phyloP scores from a whole-genome alignment of 805 yeast species.

The Hyphopichia homilentoma region DNA sequence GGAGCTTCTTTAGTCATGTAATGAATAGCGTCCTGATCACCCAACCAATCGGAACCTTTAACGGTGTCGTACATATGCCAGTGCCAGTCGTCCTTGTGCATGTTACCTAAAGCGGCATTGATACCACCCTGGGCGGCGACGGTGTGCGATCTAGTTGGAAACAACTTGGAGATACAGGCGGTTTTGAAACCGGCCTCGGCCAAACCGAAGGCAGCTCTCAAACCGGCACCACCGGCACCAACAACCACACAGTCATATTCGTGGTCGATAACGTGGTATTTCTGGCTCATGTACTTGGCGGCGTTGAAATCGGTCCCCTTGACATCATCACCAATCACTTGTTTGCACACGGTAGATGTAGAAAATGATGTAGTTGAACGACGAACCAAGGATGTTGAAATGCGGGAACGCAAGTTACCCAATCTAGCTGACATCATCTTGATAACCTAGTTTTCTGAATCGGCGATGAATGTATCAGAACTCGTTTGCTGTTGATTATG shows the following conservation, averaged over 20 bases:
- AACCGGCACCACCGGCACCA: conserved; percentile 99
- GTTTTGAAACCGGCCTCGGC: conserved; percentile 97
- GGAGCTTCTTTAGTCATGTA: conserved; percentile 99
- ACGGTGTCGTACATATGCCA: conserved; percentile 99
- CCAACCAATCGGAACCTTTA: conserved; percentile 98
- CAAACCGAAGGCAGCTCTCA: conserved; percentile 96
- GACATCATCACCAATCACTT: conserved; percentile 35
- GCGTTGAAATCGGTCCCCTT: conserved; percentile 39
- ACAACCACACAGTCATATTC: conserved; percentile 97
- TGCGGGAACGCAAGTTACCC: neutral
- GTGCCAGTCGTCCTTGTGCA: conserved; percentile 98
- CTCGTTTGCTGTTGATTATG: no score
- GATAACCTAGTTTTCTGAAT: no score
- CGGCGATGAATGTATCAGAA: no score
- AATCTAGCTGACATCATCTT: neutral
- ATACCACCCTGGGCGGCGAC: conserved; percentile 99
- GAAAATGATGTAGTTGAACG: no score
- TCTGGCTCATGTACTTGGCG: conserved; percentile 46
- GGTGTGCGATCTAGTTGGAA: conserved; percentile 98
- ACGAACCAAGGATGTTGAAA: conserved; percentile 6
- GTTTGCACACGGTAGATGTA: conserved; percentile 21
- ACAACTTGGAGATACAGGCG: conserved; percentile 93
- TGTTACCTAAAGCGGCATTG: conserved; percentile 97
- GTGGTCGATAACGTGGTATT: conserved; percentile 92
- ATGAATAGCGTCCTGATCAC: conserved; percentile 98